Base-by-base conservation (phyloP, 129 eudicot genomes). In the Chrysanthemum seticuspe region DNA sequence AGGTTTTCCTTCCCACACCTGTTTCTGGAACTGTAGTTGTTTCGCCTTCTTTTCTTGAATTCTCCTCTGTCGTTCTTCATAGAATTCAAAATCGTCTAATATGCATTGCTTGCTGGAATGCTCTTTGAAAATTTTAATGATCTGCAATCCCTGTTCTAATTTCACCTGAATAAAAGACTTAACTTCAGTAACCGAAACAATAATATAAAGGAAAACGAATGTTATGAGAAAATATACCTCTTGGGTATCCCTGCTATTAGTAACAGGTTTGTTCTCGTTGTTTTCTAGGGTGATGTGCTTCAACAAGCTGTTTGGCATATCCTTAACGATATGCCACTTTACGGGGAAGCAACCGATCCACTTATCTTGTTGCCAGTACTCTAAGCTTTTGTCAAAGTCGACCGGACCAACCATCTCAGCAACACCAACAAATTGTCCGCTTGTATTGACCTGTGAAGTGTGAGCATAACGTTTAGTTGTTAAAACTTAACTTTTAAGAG, bases 261-360 rank as follows among this genome's bases (percentile, higher is more conserved):
- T 91, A 16, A 86, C 92, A 14, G 97, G 97, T 51, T 91, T 88
- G 83, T 91, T 88, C 76, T 88, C 96, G 62, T 91, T 91, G 62
- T 91, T 86, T 65, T 88, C 97, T n/a, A 91, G 90, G 36, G 77
- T 91, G 5, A 91, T 84, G 67, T 91, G 97, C 78, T 91, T 91
- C 81, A 91, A 74, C 84, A 88, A 78, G 74, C 87, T 86, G 78
- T 88, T 88, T 0, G 97, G 96, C 14, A 91, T 66, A 80, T 91
- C 97, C 81, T 91, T 91, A 61, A 91, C 95, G 31, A 91, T 91
- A 81, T 91, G 97, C 97, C 97, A 91, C 90, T 91, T 91, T 0
- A 91, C 92, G 2, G 97, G 96, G 66, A 91, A 88, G 71, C 97
- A 88, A 23, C 97, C 97, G 68, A 85, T 83, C 97, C 97, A 88